Percentiles rank a stretch among this genome's conserved stretches.
Evolutionary conservation across 441 rosid species (phyloP).

Genomic region (Mallotus repandus): DNA sequence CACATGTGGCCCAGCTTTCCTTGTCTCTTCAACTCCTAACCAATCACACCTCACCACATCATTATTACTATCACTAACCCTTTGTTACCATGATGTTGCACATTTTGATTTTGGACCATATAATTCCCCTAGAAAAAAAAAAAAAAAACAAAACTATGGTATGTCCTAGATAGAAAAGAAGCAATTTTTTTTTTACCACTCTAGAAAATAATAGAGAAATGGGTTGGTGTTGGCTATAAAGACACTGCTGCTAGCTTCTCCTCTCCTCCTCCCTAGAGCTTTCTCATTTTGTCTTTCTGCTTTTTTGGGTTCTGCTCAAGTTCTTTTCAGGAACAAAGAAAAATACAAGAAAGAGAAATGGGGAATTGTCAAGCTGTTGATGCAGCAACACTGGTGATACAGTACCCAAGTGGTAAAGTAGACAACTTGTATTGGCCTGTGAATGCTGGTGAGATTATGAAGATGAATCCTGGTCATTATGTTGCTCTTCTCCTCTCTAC

Average conservation of each 20-base stretch:
- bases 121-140: neutral
- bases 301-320: conserved; percentile 15
- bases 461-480: conserved; percentile 81
- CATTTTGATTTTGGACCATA: conserved; percentile 10
- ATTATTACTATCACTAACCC: conserved; percentile 12
- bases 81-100: neutral
- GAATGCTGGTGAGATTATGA: conserved; percentile 66
- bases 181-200: neutral
- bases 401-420: conserved; percentile 69
- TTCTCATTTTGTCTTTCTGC: conserved; percentile 1
- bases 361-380: conserved; percentile 93
- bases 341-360: conserved; percentile 32
- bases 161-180: neutral
- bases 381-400: conserved; percentile 68
- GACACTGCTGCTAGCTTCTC: conserved; percentile 7
- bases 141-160: neutral
- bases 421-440: conserved; percentile 62
- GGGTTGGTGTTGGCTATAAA: conserved; percentile 38
- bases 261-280: conserved; percentile 17
- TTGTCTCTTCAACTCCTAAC: conserved; percentile 28
- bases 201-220: neutral
- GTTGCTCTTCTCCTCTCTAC: conserved; percentile 89
- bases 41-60: conserved; percentile 34
- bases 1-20: conserved; percentile 27
- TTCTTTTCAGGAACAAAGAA: neutral